Conservation (phyloP, 2,329 filamentous ascomycete genomes). For the Colletotrichum liriopes region DNA sequence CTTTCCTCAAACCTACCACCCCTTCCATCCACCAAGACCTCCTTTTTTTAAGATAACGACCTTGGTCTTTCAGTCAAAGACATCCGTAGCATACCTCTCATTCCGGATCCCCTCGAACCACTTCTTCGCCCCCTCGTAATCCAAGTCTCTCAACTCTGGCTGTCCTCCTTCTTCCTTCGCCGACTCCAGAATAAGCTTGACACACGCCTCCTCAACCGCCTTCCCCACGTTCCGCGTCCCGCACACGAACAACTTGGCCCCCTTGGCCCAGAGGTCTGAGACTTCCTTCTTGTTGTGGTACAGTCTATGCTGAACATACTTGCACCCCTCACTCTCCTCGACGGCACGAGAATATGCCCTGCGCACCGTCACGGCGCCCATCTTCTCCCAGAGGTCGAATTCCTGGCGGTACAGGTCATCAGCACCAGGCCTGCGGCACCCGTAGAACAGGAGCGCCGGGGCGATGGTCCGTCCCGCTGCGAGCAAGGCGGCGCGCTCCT, state of each 20-base stretch:
- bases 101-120: slow-evolving; percentile 69
- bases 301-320: slow-evolving; percentile 64
- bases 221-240: slow-evolving; percentile 65
- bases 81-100: slow-evolving; percentile 72
- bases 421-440: slow-evolving; percentile 59
- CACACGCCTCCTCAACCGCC: slow-evolving; percentile 54
- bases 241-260: slow-evolving; percentile 73
- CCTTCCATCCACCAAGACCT: background rate
- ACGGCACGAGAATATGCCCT: slow-evolving; percentile 67
- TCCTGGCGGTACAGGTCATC: slow-evolving; percentile 64
- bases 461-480: slow-evolving; percentile 56
- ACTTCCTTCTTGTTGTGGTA: slow-evolving; percentile 52
- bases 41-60: background rate
- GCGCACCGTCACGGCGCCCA: slow-evolving; percentile 68
- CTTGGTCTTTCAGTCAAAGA: slow-evolving; percentile 64
- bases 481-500: slow-evolving; percentile 56
- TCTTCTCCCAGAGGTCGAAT: slow-evolving; percentile 62
- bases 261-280: slow-evolving; percentile 52
- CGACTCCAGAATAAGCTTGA: slow-evolving; percentile 43
- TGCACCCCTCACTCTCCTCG: slow-evolving; percentile 63
- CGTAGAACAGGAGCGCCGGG: slow-evolving; percentile 65
- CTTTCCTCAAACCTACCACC: background rate
- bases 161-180: slow-evolving; percentile 50
- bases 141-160: slow-evolving; percentile 43
- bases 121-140: slow-evolving; percentile 57